Base-by-base conservation (phyloP, 2,329 filamentous ascomycete species). In the Epichloe gansuensis region DNA sequence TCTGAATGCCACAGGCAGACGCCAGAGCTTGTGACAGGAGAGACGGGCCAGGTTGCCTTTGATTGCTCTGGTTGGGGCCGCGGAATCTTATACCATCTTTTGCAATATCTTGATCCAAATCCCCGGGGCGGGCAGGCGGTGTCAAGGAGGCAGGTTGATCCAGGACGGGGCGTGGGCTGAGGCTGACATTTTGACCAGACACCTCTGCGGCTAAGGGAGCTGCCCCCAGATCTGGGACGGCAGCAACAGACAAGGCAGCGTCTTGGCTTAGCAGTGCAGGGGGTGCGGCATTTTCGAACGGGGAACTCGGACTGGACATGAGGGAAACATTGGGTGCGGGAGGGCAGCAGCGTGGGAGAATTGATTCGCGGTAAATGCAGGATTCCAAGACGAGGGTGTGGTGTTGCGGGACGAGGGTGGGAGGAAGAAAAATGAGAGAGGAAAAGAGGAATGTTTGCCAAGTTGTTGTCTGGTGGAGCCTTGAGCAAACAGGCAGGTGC, bases 11-110 rank as follows among this genome's bases (percentile, higher is more conserved):
- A 61, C 77, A 75, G 61, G 76, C 77, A 66, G 75, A 77, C 63
- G 76, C 76, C 64, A 80, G 69, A 62, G 77, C 76, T 66, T 80
- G 74, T 54, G 75, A 74, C 66, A 80, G 70, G 59, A 80, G 64
- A 53, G 77, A 80, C 58, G 76, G 74, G 56, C 76, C 76, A 61
- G 66, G 68, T 60, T 72, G 68, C 40, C 53, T 50, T 36, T 50
- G 53, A 27, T 25, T 47, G 7, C 27, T 27, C 45, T 62, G 72
- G 67, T 60, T 69, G 69, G 57, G 70, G 67, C 57, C 66, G 61
- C 71, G 66, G 55, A 70, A 58, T 67, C 74, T 76, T 70, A 74
- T 76, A 72, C 73, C 54, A 42, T 56, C 54, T 39, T 35, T 51
- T 23, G 25, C 11, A 39, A 9, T 36, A 46, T 15, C 35, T 13